Conservation (phyloP, 495 filamentous ascomycete species). For the Penicillium samsonianum region DNA sequence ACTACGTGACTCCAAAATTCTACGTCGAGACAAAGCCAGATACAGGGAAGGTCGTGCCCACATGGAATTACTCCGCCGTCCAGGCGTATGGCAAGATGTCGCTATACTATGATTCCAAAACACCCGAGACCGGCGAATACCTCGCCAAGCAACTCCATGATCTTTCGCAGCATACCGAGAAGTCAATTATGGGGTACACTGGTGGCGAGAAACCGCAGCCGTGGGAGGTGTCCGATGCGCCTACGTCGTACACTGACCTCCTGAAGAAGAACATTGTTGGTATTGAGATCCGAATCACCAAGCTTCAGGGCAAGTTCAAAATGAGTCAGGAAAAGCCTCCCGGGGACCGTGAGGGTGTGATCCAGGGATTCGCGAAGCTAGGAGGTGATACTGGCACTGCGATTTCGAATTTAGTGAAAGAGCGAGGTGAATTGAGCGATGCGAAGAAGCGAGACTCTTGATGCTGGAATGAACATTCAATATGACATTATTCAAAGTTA, state of each 20-base stretch:
- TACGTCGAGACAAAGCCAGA: slow-evolving; percentile 54
- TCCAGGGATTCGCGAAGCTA: slow-evolving; percentile 51
- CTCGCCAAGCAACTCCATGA: slow-evolving; percentile 42
- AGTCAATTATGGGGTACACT: slow-evolving; percentile 44
- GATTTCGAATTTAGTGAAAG: slow-evolving; percentile 48
- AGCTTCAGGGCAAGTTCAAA: slow-evolving; percentile 57
- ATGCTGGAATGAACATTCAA: neutral
- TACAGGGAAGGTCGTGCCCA: slow-evolving; percentile 56
- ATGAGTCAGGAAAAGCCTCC: slow-evolving; percentile 56
- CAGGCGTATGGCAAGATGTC: slow-evolving; percentile 48
- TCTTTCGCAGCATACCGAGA: slow-evolving; percentile 40
- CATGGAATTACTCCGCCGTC: slow-evolving; percentile 56
- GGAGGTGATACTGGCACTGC: slow-evolving; percentile 40
- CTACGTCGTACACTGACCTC: slow-evolving; percentile 45
- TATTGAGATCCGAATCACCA: slow-evolving; percentile 51
- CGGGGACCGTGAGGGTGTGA: slow-evolving; percentile 49
- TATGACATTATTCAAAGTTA: neutral
- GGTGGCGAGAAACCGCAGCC: slow-evolving; percentile 26
- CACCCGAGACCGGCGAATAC: slow-evolving; percentile 35
- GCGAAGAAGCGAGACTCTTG: neutral
- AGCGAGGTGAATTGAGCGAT: slow-evolving; percentile 28
- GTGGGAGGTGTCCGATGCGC: slow-evolving; percentile 55
- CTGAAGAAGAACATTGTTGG: slow-evolving; percentile 58
- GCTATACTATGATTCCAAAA: slow-evolving; percentile 41
- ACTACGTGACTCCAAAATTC: slow-evolving; percentile 56